Base-by-base conservation (phyloP, 345 rosid genomes). In the Punica granatum region DNA sequence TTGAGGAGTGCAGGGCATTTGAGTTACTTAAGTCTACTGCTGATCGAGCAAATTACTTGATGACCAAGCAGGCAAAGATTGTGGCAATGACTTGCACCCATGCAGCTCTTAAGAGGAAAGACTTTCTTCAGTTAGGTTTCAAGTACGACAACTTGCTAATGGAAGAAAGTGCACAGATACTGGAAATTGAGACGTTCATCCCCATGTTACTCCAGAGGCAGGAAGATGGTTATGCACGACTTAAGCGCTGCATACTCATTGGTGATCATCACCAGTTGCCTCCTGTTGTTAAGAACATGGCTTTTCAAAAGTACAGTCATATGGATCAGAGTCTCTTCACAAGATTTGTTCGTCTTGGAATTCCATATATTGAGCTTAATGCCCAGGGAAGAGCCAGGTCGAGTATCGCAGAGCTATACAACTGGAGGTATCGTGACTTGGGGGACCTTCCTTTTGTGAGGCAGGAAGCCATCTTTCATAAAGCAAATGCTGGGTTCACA, bases 351-450 rank as follows among this genome's bases (percentile, higher is more conserved):
- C 97, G 99, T 62, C 82, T 91, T 35, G 99, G 97, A 63, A 89
- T 94, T 73, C 99, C 99, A 46, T 89, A 94, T 76, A 91, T 94
- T 60, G 99, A 94, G 87, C 97, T 94, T 70, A 94, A 94, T 81
- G 99, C 99, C 39, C 99, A 94, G 77, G 99, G 99, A 75, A 85
- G 99, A 88, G 96, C 99, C 72, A 81, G 99, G 81, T 96, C 99
- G 64, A 88, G 92, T 80, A 86, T 94, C 66, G 97, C 99, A 46
- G 72, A 82, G 73, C 97, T 94, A 49, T 94, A 91, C 73, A 94
- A 94, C 75, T 94, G 99, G 99, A 86, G 99, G 78, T 94, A 94
- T 77, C 82, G 92, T 76, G 95, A 91, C 56, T 77, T 94, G 82
- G 99, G 99, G 65, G 99, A 94, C 78, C 96, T 94, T 76, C 81